These are phyloP conservation scores for Prunus armeniaca DNA, from an alignment of 306 rosid species.

Conservation along the genomic window DNA sequence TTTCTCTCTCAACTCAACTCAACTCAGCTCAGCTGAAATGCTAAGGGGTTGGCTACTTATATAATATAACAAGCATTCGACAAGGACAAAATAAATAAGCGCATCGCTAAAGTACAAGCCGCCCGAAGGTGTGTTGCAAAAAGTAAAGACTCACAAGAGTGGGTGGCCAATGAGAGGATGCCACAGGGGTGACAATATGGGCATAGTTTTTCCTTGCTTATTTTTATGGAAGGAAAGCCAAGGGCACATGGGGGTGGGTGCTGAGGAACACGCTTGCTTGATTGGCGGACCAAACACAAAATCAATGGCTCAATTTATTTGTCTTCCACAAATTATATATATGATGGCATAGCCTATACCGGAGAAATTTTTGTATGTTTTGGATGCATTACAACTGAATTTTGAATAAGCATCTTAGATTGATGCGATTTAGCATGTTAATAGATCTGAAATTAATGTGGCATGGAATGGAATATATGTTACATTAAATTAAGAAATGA, in stretches of 20 bases:
- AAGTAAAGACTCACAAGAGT: slow-evolving; percentile 14
- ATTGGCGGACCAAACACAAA: slow-evolving; percentile 53
- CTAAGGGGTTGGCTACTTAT: slow-evolving; percentile 31
- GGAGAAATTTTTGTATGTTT: too few relatives aligned
- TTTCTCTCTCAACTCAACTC: not conserved
- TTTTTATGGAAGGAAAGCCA: slow-evolving; percentile 30
- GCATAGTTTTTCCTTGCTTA: slow-evolving; percentile 27
- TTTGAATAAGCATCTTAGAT: not conserved
- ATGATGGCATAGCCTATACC: not conserved
- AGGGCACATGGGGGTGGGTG: slow-evolving; percentile 82
- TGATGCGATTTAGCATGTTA: not conserved
- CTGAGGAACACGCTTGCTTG: slow-evolving; percentile 55
- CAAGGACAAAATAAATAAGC: slow-evolving; percentile 15
- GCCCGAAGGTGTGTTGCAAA: slow-evolving; percentile 31
- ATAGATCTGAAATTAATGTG: not conserved
- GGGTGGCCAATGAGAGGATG: slow-evolving; percentile 22
- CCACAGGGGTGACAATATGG: slow-evolving; percentile 41
- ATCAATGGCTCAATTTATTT: slow-evolving; percentile 15
- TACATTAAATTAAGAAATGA: slow-evolving; percentile 1
- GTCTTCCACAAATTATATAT: not conserved
- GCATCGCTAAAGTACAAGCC: slow-evolving; percentile 35
- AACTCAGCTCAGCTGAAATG: not conserved
- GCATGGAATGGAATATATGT: slow-evolving; percentile 14
- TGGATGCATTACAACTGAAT: not conserved
- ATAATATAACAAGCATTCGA: slow-evolving; percentile 23